Base-by-base conservation (phyloP, 345 rosid species). In the Microthlaspi erraticum region DNA sequence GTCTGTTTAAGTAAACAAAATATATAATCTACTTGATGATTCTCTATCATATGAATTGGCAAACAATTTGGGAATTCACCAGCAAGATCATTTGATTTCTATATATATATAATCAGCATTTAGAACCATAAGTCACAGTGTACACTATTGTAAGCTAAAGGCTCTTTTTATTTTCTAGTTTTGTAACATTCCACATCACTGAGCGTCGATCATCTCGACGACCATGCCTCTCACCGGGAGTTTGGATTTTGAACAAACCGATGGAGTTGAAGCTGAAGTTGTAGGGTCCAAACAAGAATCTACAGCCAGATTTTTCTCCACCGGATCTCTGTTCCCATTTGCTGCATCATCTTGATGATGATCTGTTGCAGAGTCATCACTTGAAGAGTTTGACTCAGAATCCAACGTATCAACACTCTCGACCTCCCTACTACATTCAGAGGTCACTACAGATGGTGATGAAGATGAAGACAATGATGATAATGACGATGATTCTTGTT, bases 321-420 rank as follows among this genome's bases (percentile, higher is more conserved):
- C 55, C 32, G 68, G 62, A 33, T 74, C 63, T 60, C 7, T 53
- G 49, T 50, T 32, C 2, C 62, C 73, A 14, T 32, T 65, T 57
- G 60, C 11, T 61, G 43, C 61, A 57, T 42, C 14, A 12, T 32
- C 60, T 58, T 42, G 59, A 65, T 65, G 59, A 65, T 65, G 29
- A 57, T 65, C 55, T 8, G 31, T 20, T 41, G 61, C 55, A 58
- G 16, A 59, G 14, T 59, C 54, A 2, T 66, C 73, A 2, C 23
- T 10, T 46, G 73, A 58, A 64, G 72, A 46, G 36, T 56, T 54
- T 14, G 76, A 65, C 45, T 76, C 70, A 2, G 45, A 67, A 53
- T 57, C 80, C 32, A 46, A 45, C 52, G 50, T 42, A 70, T 57
- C 72, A 26, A 33, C 60, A 53, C 38, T 48, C 69, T 51, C 42